These are phyloP conservation scores for Neonectria ditissima DNA, from an alignment of 2,329 filamentous ascomycete genomes.

Conservation along the genomic window DNA sequence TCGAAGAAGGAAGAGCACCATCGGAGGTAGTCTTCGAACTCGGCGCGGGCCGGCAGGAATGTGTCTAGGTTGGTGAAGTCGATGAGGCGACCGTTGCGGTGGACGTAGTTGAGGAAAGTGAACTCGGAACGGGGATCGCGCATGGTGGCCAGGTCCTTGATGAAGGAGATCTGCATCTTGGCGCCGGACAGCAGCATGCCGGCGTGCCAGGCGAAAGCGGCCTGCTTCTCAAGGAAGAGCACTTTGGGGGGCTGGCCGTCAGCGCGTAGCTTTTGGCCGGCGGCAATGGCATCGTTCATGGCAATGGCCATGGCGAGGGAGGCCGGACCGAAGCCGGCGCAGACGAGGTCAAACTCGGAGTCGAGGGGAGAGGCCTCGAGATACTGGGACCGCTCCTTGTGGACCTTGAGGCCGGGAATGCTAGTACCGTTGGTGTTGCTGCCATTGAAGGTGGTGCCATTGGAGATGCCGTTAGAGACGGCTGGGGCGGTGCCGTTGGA, in stretches of 20 bases:
- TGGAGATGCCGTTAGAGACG: conserved; percentile 28
- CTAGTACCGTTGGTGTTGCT: conserved; percentile 37
- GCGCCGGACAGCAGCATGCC: conserved; percentile 95
- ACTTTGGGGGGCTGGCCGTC: conserved; percentile 72
- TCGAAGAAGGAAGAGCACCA: conserved; percentile 91
- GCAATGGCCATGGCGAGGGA: conserved; percentile 91
- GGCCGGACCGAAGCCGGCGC: conserved; percentile 92
- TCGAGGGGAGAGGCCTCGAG: conserved; percentile 54
- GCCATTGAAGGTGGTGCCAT: conserved; percentile 26
- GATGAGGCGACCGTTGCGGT: conserved; percentile 82
- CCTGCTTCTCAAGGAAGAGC: conserved; percentile 88
- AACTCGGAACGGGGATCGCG: conserved; percentile 90
- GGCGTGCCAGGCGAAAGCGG: conserved; percentile 88
- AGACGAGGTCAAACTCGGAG: conserved; percentile 85
- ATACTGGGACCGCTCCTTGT: conserved; percentile 41
- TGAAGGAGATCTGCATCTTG: conserved; percentile 97
- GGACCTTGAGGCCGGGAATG: conserved; percentile 37
- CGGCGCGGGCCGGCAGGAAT: conserved; percentile 85
- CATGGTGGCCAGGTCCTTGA: conserved; percentile 94
- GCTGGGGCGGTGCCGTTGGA: conserved; percentile 34
- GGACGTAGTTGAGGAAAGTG: conserved; percentile 95
- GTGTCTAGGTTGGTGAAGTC: conserved; percentile 93
- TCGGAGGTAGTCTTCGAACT: conserved; percentile 95
- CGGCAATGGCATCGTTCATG: conserved; percentile 80
- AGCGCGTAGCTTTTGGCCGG: conserved; percentile 56